Evolutionary conservation across 2,329 filamentous ascomycete genomes (phyloP).

Genomic region (Neopestalotiopsis sp.): DNA sequence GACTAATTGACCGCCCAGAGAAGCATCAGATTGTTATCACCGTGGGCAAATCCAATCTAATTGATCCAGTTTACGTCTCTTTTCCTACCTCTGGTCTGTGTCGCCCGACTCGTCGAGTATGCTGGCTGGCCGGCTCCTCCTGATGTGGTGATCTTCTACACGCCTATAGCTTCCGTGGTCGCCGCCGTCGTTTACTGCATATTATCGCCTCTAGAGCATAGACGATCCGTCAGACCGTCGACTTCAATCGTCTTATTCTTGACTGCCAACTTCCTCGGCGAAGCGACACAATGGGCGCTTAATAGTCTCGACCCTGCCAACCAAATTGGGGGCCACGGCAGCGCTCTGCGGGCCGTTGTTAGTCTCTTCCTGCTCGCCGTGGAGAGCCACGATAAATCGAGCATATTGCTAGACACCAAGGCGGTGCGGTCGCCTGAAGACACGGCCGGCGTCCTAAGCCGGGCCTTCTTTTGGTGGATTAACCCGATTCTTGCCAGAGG

Average conservation of each 20-base stretch:
- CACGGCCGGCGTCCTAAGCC: conserved; percentile 31
- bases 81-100: neutral
- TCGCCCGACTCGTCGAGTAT: neutral
- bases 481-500: conserved; percentile 36
- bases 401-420: conserved; percentile 20
- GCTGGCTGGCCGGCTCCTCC: neutral
- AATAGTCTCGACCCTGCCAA: conserved; percentile 4
- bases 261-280: conserved; percentile 25
- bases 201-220: conserved; percentile 29
- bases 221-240: conserved; percentile 28
- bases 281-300: conserved; percentile 20
- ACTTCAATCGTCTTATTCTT: conserved; percentile 30
- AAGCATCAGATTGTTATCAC: neutral
- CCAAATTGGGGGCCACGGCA: conserved; percentile 15
- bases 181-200: conserved; percentile 19
- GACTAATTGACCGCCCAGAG: neutral
- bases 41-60: neutral
- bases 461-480: conserved; percentile 40
- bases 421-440: conserved; percentile 33
- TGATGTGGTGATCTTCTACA: neutral
- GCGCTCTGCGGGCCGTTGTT: conserved; percentile 22
- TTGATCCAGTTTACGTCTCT: neutral
- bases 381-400: conserved; percentile 29
- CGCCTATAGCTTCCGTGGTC: neutral
- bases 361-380: conserved; percentile 30